These are phyloP conservation scores for Ziziphus jujuba DNA, from an alignment of 306 rosid genomes.

Conservation along the genomic window DNA sequence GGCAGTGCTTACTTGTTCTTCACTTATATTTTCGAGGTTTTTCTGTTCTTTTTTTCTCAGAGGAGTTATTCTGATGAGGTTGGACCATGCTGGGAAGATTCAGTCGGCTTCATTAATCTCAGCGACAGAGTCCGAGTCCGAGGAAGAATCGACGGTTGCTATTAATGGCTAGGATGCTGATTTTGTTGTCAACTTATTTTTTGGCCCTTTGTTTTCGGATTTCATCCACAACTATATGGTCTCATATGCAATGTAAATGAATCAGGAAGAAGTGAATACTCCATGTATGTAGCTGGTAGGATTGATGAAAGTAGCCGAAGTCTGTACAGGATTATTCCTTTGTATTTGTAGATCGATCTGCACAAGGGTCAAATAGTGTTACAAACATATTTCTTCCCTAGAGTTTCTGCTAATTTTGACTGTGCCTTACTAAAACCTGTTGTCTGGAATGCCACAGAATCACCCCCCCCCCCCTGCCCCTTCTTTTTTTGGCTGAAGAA, in stretches of 20 bases:
- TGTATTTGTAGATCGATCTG: not conserved
- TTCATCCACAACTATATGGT: not conserved
- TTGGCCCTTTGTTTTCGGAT: not conserved
- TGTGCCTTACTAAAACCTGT: too few species aligned
- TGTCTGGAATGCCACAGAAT: too few species aligned
- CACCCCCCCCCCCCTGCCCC: too few species aligned
- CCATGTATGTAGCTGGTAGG: not conserved
- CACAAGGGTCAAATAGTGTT: too few species aligned
- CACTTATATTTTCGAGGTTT: not conserved
- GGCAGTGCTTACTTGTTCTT: not conserved
- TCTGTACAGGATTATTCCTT: not conserved
- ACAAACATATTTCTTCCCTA: too few species aligned
- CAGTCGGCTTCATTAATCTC: constrained; percentile 91
- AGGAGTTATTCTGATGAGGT: constrained; percentile 94
- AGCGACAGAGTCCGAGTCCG: constrained; percentile 54
- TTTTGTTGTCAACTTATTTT: too few species aligned
- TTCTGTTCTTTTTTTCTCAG: constrained; percentile 30
- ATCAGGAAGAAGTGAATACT: constrained; percentile 3
- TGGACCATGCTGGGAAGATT: constrained; percentile 88
- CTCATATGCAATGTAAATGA: constrained; percentile 8
- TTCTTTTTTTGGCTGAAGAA: too few species aligned
- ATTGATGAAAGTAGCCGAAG: not conserved
- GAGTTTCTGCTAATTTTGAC: too few species aligned
- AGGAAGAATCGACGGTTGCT: constrained; percentile 52
- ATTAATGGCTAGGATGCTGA: constrained; percentile 30